Conservation (phyloP, 2,329 filamentous ascomycete genomes). For the Orbilia brochopaga region DNA sequence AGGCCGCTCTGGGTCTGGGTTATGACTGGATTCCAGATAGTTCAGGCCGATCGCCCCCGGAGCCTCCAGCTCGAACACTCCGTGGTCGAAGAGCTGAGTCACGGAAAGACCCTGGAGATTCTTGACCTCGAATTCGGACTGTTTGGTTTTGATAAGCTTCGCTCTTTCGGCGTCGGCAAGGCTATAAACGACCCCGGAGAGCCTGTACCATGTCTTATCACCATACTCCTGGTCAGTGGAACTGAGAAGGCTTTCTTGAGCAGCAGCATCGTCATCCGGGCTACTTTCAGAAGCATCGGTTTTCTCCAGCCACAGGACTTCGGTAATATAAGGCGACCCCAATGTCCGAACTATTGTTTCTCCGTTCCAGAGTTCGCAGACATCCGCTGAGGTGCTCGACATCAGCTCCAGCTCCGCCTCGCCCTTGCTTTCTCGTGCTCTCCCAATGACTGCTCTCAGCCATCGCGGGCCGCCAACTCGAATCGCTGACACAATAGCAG, state of each 20-base stretch:
- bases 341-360: slow-evolving; percentile 56
- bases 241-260: not conserved
- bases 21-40: not conserved
- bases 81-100: slow-evolving; percentile 2
- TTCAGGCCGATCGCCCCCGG: not conserved
- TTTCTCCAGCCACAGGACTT: slow-evolving; percentile 54
- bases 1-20: not conserved
- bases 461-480: slow-evolving; percentile 55
- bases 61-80: slow-evolving; percentile 20
- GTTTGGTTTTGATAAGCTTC: slow-evolving; percentile 6
- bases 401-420: slow-evolving; percentile 59
- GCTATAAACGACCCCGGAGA: slow-evolving; percentile 17
- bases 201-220: not conserved
- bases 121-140: not conserved
- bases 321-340: slow-evolving; percentile 57
- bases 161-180: slow-evolving; percentile 7
- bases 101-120: not conserved
- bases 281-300: slow-evolving; percentile 3
- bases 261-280: not conserved
- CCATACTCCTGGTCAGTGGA: not conserved
- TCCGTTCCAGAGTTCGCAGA: slow-evolving; percentile 59
- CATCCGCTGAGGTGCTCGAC: slow-evolving; percentile 58
- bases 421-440: slow-evolving; percentile 57
- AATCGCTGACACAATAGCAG: slow-evolving; percentile 56
- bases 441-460: slow-evolving; percentile 58